Evolutionary conservation across 2,329 filamentous ascomycete species (phyloP).

Genomic region (Clarireedia homoeocarpa): DNA sequence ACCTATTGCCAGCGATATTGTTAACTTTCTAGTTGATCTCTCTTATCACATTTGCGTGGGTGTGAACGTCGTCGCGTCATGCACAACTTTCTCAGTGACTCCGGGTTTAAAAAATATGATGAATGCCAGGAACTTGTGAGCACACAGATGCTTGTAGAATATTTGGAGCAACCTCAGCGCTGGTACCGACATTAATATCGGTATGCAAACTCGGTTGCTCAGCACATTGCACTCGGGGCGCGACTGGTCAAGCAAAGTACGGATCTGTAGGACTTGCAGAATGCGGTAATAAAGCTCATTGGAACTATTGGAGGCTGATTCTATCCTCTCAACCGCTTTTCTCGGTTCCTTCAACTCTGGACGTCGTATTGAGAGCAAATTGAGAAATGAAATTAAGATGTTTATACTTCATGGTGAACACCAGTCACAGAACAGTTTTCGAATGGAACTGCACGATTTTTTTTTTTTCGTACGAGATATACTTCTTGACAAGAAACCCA

Average conservation of each 20-base stretch:
- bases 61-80: neutral
- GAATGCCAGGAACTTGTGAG: neutral
- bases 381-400: neutral
- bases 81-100: neutral
- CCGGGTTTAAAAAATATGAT: neutral
- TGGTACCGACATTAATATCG: neutral
- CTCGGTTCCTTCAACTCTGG: neutral
- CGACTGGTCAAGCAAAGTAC: no score
- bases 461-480: constrained; percentile 29
- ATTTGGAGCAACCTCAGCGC: neutral
- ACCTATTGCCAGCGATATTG: constrained; percentile 30
- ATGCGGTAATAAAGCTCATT: neutral
- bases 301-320: neutral
- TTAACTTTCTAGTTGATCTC: constrained; percentile 27
- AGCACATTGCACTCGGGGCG: neutral
- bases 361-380: neutral
- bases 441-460: constrained; percentile 11
- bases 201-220: neutral
- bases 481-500: constrained; percentile 10
- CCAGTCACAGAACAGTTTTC: neutral
- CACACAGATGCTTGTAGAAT: neutral
- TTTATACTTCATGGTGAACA: neutral
- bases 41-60: neutral
- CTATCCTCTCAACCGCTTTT: neutral
- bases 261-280: neutral